Conservation (phyloP, 169 alveolate species). For the Eimeria maxima region DNA sequence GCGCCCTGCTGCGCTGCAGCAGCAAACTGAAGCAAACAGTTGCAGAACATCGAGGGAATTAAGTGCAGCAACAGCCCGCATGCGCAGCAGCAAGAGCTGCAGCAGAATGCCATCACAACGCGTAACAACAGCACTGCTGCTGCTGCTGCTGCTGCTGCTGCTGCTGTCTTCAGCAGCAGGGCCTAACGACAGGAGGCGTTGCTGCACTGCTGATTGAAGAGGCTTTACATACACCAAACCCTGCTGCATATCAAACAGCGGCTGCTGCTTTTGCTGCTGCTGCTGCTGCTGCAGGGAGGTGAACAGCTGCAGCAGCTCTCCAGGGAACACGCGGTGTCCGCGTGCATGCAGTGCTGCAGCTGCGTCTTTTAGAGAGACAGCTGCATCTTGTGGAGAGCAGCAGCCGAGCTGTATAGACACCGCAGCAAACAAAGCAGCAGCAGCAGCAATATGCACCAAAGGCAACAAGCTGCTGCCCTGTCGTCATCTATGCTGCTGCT, state of each 20-base stretch:
- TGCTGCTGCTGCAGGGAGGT: slow-evolving; percentile 20
- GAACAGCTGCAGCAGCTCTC: slow-evolving; percentile 52
- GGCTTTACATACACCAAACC: slow-evolving; percentile 46
- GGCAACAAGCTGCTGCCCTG: not conserved
- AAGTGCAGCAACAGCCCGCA: slow-evolving; percentile 49
- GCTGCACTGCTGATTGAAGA: slow-evolving; percentile 28
- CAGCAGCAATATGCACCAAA: not conserved
- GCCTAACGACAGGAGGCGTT: not conserved
- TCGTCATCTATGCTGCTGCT: not conserved
- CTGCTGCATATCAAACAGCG: slow-evolving; percentile 1
- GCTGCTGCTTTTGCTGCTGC: slow-evolving; percentile 46
- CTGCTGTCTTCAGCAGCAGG: slow-evolving; percentile 19
- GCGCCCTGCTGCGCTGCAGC: slow-evolving; percentile 32
- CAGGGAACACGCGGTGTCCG: not conserved
- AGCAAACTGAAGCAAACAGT: slow-evolving; percentile 49
- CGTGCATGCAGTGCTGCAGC: slow-evolving; percentile 18
- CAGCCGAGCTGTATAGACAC: slow-evolving; percentile 10
- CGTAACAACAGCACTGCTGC: no score
- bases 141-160: slow-evolving; percentile 51
- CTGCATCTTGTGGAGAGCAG: not conserved
- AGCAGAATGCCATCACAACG: slow-evolving; percentile 8
- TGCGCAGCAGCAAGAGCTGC: slow-evolving; percentile 66
- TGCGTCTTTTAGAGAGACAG: not conserved
- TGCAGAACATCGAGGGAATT: slow-evolving; percentile 45
- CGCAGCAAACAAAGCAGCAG: slow-evolving; percentile 28